phyloP scores from a whole-genome alignment of 345 rosid genomes.

The Alliaria petiolata region DNA sequence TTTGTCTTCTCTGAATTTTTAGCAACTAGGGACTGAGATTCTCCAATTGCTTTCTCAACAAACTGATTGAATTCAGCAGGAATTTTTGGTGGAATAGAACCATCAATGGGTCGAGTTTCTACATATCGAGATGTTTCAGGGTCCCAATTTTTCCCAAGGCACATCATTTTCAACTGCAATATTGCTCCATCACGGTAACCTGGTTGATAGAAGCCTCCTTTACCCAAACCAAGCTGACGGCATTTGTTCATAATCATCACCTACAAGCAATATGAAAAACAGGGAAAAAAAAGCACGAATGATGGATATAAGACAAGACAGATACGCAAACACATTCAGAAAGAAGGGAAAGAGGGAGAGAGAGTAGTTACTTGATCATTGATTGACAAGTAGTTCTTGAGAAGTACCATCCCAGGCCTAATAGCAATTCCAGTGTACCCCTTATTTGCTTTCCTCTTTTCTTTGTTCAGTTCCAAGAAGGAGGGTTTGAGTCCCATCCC shows the following conservation, averaged over 20 bases:
- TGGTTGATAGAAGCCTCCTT: constrained; percentile 96
- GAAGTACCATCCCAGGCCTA: constrained; percentile 76
- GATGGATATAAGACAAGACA: background rate
- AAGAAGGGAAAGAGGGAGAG: background rate
- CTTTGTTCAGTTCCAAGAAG: constrained; percentile 33
- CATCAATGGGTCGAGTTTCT: constrained; percentile 47
- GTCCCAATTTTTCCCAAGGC: constrained; percentile 91
- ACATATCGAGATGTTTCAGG: constrained; percentile 56
- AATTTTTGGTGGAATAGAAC: constrained; percentile 54
- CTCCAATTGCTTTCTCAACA: constrained; percentile 53
- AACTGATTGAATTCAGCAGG: constrained; percentile 47
- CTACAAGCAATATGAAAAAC: constrained; percentile 31
- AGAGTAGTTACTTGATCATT: constrained; percentile 47
- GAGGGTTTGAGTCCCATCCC: constrained; percentile 43
- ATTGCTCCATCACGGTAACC: constrained; percentile 57
- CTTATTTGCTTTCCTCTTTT: constrained; percentile 40
- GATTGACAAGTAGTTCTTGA: constrained; percentile 50
- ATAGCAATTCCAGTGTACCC: constrained; percentile 27
- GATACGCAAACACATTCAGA: no score
- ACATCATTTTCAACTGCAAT: constrained; percentile 80
- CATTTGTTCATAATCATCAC: constrained; percentile 60
- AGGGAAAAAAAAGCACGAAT: no score
- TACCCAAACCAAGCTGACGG: constrained; percentile 56
- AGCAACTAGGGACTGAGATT: constrained; percentile 42
- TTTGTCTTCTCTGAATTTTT: constrained; percentile 1